Conservation (phyloP, 176 grass and related monocot genomes). For the Eleusine coracana region DNA sequence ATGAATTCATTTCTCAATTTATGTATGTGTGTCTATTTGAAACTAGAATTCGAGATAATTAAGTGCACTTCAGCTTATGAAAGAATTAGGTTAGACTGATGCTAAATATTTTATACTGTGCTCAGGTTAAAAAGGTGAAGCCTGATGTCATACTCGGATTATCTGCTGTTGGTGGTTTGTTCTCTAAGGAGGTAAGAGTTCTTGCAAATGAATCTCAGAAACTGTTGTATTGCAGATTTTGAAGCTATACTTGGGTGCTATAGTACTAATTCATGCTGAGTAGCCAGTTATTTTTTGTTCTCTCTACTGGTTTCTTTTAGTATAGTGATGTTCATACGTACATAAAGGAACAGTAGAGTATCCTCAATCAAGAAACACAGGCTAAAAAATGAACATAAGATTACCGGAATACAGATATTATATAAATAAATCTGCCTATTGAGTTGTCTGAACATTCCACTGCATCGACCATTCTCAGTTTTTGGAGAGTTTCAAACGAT, state of each 20-base stretch:
- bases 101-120: slow-evolving; percentile 29
- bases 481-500: slow-evolving; percentile 6
- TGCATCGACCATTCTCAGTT: slow-evolving; percentile 7
- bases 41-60: slow-evolving; percentile 30
- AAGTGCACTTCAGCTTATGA: slow-evolving; percentile 30
- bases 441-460: neutral
- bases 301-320: neutral
- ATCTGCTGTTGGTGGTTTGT: slow-evolving; percentile 97
- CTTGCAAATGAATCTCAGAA: slow-evolving; percentile 5
- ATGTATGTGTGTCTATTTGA: slow-evolving; percentile 8
- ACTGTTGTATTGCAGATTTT: neutral
- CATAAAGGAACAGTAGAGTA: neutral
- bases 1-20: slow-evolving; percentile 18
- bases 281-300: neutral
- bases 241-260: slow-evolving; percentile 11
- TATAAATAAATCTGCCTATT: neutral
- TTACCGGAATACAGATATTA: neutral
- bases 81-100: slow-evolving; percentile 15
- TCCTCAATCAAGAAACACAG: neutral
- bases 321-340: neutral
- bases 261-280: slow-evolving; percentile 17
- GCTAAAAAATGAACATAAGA: neutral
- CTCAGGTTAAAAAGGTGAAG: slow-evolving; percentile 93
- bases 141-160: slow-evolving; percentile 98
- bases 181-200: slow-evolving; percentile 80